A percentile compares a stretch with the other conserved stretches of the same genome.
Conservation (phyloP, 192 early-diverging fungal genomes). For the Mortierella hygrophila region DNA sequence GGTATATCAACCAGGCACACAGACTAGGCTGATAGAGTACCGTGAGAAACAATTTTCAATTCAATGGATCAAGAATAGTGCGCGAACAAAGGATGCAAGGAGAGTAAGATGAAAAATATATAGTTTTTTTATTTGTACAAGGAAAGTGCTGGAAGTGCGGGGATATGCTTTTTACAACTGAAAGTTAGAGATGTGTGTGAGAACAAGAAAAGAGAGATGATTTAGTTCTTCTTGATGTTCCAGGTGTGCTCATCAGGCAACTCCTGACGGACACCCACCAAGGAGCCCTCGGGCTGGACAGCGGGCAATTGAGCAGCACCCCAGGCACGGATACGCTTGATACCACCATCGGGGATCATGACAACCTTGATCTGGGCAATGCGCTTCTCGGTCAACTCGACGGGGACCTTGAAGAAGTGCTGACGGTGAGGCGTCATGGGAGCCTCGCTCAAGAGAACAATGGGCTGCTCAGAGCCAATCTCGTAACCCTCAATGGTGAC, state of each 20-base stretch:
- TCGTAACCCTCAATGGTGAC: conserved; percentile 77
- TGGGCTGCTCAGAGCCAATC: conserved; percentile 36
- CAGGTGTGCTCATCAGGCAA: conserved; percentile 57
- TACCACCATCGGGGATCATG: conserved; percentile 89
- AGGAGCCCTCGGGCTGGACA: conserved; percentile 42
- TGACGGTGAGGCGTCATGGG: conserved; percentile 78
- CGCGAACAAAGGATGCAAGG: neutral
- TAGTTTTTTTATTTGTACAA: conserved; percentile 9
- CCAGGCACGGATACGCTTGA: conserved; percentile 88
- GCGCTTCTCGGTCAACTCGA: conserved; percentile 60
- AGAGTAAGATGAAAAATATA: neutral
- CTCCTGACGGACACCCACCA: conserved; percentile 53
- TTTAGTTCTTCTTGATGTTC: conserved; percentile 50
- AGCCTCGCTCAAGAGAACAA: conserved; percentile 37
- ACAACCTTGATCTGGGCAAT: conserved; percentile 57
- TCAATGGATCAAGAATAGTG: too few species aligned
- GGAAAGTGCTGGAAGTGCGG: conserved; percentile 5
- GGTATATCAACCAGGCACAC: neutral
- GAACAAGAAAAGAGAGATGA: neutral
- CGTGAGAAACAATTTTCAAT: neutral
- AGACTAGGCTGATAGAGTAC: neutral
- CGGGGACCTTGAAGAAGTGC: conserved; percentile 75
- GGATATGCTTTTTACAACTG: conserved; percentile 9
- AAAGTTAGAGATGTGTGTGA: neutral
- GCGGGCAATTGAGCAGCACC: conserved; percentile 68